phyloP scores from a whole-genome alignment of 2,329 filamentous ascomycete species.

The Exophiala sideris region DNA sequence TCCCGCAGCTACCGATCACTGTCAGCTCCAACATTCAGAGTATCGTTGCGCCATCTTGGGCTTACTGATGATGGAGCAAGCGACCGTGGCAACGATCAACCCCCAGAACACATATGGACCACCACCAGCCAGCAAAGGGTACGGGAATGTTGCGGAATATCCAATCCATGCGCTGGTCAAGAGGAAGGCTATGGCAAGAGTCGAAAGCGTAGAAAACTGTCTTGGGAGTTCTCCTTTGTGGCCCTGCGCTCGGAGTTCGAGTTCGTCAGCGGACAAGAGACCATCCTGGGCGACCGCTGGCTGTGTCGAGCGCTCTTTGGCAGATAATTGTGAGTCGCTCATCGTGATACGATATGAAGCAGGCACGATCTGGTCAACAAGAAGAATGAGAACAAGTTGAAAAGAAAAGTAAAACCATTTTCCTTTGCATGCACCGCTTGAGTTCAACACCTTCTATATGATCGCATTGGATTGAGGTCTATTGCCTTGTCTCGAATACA shows the following conservation, averaged over 20 bases:
- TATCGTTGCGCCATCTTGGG: background rate
- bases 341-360: constrained; percentile 2
- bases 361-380: background rate
- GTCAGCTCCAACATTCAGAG: background rate
- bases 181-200: constrained; percentile 29
- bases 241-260: constrained; percentile 11
- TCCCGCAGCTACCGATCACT: constrained; percentile 10
- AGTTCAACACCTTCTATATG: constrained; percentile 6
- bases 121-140: constrained; percentile 28
- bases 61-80: constrained; percentile 26
- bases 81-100: constrained; percentile 27
- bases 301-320: constrained; percentile 2
- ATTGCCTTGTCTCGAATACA: background rate
- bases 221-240: constrained; percentile 22
- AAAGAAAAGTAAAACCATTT: background rate
- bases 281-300: constrained; percentile 1
- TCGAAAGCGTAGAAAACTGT: constrained; percentile 27
- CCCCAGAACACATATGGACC: constrained; percentile 29
- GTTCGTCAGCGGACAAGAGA: constrained; percentile 10
- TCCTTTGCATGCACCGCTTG: background rate
- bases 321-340: constrained; percentile 7
- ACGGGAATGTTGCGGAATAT: constrained; percentile 27
- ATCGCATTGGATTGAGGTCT: background rate
- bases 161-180: constrained; percentile 36
- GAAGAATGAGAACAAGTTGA: background rate